Conservation (phyloP, 2,329 filamentous ascomycete species). For the Sphaerulina musiva region DNA sequence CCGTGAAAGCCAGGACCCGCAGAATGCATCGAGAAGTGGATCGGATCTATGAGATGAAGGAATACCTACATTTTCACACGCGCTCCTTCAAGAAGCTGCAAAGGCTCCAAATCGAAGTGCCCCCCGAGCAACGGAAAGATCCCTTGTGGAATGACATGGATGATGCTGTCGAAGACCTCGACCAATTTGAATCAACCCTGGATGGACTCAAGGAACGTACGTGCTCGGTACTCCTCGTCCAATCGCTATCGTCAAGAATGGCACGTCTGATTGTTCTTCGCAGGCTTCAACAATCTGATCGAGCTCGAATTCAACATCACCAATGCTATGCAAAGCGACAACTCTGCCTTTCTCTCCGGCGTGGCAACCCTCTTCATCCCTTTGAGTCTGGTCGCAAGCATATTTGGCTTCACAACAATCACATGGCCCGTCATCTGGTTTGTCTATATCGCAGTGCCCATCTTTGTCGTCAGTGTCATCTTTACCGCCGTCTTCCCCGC, state of each 20-base stretch:
- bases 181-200: slow-evolving; percentile 32
- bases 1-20: slow-evolving; percentile 32
- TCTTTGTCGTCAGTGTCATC: slow-evolving; percentile 27
- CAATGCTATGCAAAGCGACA: slow-evolving; percentile 33
- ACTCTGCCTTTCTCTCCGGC: slow-evolving; percentile 31
- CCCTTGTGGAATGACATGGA: slow-evolving; percentile 34
- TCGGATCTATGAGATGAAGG: slow-evolving; percentile 33
- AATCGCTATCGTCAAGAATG: no score
- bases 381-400: slow-evolving; percentile 32
- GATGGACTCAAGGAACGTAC: slow-evolving; percentile 33
- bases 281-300: slow-evolving; percentile 35
- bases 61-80: slow-evolving; percentile 34
- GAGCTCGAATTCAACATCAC: slow-evolving; percentile 38
- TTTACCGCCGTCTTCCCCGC: slow-evolving; percentile 30
- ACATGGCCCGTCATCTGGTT: slow-evolving; percentile 31
- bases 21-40: slow-evolving; percentile 33
- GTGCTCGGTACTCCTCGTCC: not conserved
- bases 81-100: slow-evolving; percentile 33
- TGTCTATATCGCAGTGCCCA: slow-evolving; percentile 31
- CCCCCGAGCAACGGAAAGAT: slow-evolving; percentile 28
- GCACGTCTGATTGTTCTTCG: not conserved
- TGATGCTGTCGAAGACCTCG: slow-evolving; percentile 34
- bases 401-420: slow-evolving; percentile 34
- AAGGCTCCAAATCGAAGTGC: slow-evolving; percentile 30
- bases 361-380: slow-evolving; percentile 35